Conservation (phyloP, 352 stramenopile genomes). For the Pythium guiyangense region DNA sequence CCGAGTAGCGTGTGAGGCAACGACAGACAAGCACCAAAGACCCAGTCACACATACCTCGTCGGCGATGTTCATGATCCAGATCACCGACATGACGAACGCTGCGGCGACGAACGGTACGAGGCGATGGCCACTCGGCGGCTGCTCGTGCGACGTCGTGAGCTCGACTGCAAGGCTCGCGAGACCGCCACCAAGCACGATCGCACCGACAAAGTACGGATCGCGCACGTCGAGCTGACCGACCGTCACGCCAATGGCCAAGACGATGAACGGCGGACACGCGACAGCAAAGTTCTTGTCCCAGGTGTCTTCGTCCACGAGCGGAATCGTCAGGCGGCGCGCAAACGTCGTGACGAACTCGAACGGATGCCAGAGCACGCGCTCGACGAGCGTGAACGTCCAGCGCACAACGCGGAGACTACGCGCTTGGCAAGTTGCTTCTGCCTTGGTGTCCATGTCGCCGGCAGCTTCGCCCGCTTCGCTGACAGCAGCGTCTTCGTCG, state of each 20-base stretch:
- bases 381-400: conserved; percentile 25
- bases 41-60: conserved; percentile 32
- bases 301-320: conserved; percentile 74
- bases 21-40: not conserved
- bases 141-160: conserved; percentile 33
- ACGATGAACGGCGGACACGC: conserved; percentile 63
- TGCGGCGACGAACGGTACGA: conserved; percentile 62
- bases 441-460: conserved; percentile 5
- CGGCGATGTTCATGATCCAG: conserved; percentile 86
- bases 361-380: conserved; percentile 58
- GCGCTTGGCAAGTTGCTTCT: not conserved
- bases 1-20: not conserved
- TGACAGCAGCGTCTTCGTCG: conserved; percentile 11
- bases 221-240: conserved; percentile 43
- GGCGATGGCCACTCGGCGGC: conserved; percentile 39
- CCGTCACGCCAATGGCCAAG: conserved; percentile 44
- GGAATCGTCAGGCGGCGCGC: conserved; percentile 68
- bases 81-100: conserved; percentile 85
- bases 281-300: conserved; percentile 70
- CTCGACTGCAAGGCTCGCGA: conserved; percentile 40
- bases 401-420: conserved; percentile 3
- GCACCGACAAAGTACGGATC: conserved; percentile 42
- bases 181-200: conserved; percentile 36
- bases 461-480: conserved; percentile 1
- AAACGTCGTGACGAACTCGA: conserved; percentile 68